Evolutionary conservation across 2,329 filamentous ascomycete species (phyloP).

Genomic region (Chaetomium sp.): DNA sequence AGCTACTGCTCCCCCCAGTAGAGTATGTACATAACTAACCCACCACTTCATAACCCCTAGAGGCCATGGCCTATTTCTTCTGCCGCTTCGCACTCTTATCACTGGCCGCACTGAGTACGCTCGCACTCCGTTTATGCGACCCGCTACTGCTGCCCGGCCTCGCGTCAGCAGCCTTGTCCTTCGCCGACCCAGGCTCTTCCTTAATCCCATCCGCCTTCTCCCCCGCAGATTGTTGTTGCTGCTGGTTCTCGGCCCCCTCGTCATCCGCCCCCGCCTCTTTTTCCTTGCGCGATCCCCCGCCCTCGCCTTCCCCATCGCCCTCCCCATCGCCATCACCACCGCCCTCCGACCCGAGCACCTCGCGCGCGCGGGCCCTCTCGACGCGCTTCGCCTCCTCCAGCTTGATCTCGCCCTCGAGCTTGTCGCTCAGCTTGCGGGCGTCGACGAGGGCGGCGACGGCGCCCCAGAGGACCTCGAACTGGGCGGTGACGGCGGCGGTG

Average conservation of each 20-base stretch:
- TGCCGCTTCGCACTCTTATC: constrained; percentile 63
- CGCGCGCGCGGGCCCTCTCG: constrained; percentile 50
- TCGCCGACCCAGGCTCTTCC: constrained; percentile 18
- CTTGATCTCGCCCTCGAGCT: constrained; percentile 71
- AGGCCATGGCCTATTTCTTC: constrained; percentile 49
- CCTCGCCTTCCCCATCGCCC: background rate
- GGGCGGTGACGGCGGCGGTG: constrained; percentile 68
- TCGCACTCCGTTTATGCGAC: constrained; percentile 77
- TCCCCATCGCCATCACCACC: constrained; percentile 4
- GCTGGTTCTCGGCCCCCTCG: background rate
- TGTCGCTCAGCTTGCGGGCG: constrained; percentile 72
- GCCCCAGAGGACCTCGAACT: constrained; percentile 71
- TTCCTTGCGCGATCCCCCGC: constrained; percentile 4
- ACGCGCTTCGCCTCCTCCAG: constrained; percentile 59
- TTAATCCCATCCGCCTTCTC: constrained; percentile 13
- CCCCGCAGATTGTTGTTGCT: background rate
- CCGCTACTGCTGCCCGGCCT: constrained; percentile 33
- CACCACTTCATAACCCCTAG: background rate
- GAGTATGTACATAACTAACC: background rate
- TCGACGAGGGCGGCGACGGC: constrained; percentile 71
- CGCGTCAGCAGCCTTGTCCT: constrained; percentile 13
- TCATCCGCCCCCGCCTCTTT: constrained; percentile 6
- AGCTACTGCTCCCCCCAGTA: background rate
- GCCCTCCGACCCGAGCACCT: constrained; percentile 6
- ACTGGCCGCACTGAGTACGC: constrained; percentile 71